Percentiles rank a stretch among this genome's conserved stretches.
Evolutionary conservation across 495 filamentous ascomycete species (phyloP).

Genomic region (Usnea hakonensis): DNA sequence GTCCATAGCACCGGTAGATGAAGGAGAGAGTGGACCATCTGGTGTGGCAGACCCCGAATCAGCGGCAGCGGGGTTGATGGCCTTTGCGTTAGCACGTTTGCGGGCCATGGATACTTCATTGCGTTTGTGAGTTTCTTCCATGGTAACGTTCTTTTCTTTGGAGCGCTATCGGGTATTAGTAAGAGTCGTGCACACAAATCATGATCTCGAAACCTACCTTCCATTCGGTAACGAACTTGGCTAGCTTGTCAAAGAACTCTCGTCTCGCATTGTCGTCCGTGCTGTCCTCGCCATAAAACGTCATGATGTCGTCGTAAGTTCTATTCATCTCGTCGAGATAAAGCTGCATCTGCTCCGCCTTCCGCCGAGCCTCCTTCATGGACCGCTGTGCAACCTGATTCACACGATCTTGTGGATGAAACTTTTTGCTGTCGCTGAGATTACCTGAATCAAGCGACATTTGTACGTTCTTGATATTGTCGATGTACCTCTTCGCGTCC

Average conservation of each 20-base stretch:
- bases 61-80: slow-evolving; percentile 51
- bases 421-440: slow-evolving; percentile 91
- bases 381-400: slow-evolving; percentile 81
- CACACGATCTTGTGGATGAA: slow-evolving; percentile 94
- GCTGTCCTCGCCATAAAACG: slow-evolving; percentile 92
- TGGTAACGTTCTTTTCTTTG: slow-evolving; percentile 75
- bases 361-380: slow-evolving; percentile 94
- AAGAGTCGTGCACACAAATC: not conserved
- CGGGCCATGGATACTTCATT: slow-evolving; percentile 89
- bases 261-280: slow-evolving; percentile 87
- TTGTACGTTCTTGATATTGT: slow-evolving; percentile 91
- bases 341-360: slow-evolving; percentile 91
- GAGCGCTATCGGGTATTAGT: slow-evolving; percentile 55
- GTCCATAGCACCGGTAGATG: slow-evolving; percentile 88
- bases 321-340: slow-evolving; percentile 89
- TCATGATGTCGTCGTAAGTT: slow-evolving; percentile 91
- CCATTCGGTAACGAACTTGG: slow-evolving; percentile 87
- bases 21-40: slow-evolving; percentile 56
- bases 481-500: slow-evolving; percentile 91
- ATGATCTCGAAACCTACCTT: slow-evolving; percentile 48
- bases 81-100: slow-evolving; percentile 49
- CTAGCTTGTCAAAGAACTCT: slow-evolving; percentile 94
- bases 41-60: slow-evolving; percentile 31
- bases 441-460: slow-evolving; percentile 87
- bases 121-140: slow-evolving; percentile 75